These are phyloP conservation scores for Daldinia vernicosa DNA, from an alignment of 495 filamentous ascomycete genomes.

Conservation along the genomic window DNA sequence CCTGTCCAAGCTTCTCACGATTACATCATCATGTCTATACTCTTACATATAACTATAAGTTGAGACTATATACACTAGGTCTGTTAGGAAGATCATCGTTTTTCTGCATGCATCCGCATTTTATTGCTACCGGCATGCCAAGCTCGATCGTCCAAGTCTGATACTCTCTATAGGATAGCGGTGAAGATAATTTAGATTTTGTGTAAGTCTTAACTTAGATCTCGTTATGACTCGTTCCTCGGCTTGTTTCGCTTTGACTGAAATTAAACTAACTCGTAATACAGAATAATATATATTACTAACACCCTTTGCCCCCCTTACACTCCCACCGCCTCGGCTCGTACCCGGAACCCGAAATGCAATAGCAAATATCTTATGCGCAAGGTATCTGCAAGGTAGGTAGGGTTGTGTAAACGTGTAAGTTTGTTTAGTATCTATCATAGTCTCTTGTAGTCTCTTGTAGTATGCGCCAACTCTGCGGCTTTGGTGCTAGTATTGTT, in stretches of 20 bases:
- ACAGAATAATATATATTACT: constrained; percentile 19
- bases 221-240: background rate
- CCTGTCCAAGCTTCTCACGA: background rate
- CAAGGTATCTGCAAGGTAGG: constrained; percentile 1
- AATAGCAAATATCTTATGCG: constrained; percentile 29
- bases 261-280: background rate
- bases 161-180: constrained; percentile 37
- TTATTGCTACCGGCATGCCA: background rate
- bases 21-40: constrained; percentile 2
- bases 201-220: background rate
- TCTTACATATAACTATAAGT: background rate
- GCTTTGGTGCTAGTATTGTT: constrained; percentile 27
- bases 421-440: constrained; percentile 16
- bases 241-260: background rate
- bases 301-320: constrained; percentile 3
- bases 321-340: constrained; percentile 24
- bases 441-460: constrained; percentile 3
- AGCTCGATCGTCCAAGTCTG: background rate
- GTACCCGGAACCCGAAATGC: constrained; percentile 22
- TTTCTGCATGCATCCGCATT: background rate
- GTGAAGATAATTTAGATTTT: constrained; percentile 16
- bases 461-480: constrained; percentile 35
- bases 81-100: background rate
- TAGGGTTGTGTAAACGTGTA: constrained; percentile 16
- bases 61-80: background rate